These are phyloP conservation scores for Colletotrichum graminicola DNA, from an alignment of 2,329 filamentous ascomycete genomes.

Conservation along the genomic window DNA sequence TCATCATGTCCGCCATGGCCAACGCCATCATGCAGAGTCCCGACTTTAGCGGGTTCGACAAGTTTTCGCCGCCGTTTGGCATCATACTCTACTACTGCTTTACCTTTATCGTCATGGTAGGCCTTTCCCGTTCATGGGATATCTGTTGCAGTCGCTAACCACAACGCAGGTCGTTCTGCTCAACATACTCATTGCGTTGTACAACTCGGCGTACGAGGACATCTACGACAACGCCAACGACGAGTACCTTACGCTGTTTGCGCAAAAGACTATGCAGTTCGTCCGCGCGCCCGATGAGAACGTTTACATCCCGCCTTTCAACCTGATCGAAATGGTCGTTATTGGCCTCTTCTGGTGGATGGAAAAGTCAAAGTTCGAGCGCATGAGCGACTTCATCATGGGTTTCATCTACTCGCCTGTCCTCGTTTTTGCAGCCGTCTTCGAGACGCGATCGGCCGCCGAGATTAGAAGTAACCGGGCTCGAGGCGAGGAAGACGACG, in stretches of 20 bases:
- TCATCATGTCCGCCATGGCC: constrained; percentile 85
- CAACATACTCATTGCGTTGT: constrained; percentile 96
- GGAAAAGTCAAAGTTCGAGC: constrained; percentile 77
- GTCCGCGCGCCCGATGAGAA: constrained; percentile 98
- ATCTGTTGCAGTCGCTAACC: background rate
- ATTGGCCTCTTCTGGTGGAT: constrained; percentile 94
- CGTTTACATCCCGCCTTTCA: constrained; percentile 96
- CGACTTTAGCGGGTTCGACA: constrained; percentile 89
- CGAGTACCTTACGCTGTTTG: constrained; percentile 93
- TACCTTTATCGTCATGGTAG: constrained; percentile 95
- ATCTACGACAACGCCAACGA: constrained; percentile 94
- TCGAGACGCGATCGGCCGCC: constrained; percentile 75
- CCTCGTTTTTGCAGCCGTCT: constrained; percentile 80
- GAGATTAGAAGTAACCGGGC: constrained; percentile 79
- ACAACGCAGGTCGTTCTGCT: constrained; percentile 74
- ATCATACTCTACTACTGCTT: constrained; percentile 97
- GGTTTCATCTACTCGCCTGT: constrained; percentile 85
- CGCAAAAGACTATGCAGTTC: constrained; percentile 96
- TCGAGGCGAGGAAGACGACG: constrained; percentile 89
- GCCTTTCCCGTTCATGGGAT: constrained; percentile 39
- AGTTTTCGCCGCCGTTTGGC: constrained; percentile 92
- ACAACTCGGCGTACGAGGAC: constrained; percentile 96
- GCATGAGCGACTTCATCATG: constrained; percentile 92
- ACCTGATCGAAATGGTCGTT: constrained; percentile 87
- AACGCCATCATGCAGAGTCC: constrained; percentile 94